Evolutionary conservation across 208 protist genomes (phyloP).

Genomic region (Leishmania major): DNA sequence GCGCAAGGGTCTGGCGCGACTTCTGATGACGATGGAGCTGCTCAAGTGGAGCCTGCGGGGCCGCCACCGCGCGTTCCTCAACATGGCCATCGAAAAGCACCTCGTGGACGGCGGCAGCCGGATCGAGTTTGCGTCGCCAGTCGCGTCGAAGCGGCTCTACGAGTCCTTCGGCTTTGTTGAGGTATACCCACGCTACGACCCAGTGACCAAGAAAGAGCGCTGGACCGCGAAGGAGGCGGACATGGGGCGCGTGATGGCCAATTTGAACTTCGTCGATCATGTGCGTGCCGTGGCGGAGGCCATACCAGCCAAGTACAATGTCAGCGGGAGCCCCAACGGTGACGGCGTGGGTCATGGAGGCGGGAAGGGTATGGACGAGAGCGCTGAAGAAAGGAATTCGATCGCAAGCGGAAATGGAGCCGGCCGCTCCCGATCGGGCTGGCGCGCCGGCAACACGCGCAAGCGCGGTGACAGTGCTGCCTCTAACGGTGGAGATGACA

Average conservation of each 20-base stretch:
- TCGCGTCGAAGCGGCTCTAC: slow-evolving; percentile 68
- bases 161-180: slow-evolving; percentile 75
- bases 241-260: slow-evolving; percentile 84
- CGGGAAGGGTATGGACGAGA: background rate
- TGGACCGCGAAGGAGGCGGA: slow-evolving; percentile 85
- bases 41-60: slow-evolving; percentile 80
- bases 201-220: slow-evolving; percentile 54
- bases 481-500: background rate
- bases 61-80: slow-evolving; percentile 71
- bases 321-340: background rate
- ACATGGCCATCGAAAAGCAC: slow-evolving; percentile 88
- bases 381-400: background rate
- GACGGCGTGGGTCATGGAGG: background rate
- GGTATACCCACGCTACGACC: slow-evolving; percentile 79
- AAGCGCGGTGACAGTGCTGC: slow-evolving; percentile 3
- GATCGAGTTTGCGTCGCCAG: slow-evolving; percentile 63
- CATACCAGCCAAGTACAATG: slow-evolving; percentile 11
- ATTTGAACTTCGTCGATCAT: slow-evolving; percentile 57
- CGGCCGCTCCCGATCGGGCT: background rate
- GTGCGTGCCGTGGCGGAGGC: slow-evolving; percentile 27
- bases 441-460: background rate
- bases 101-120: slow-evolving; percentile 63
- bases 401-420: background rate
- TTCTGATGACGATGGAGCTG: slow-evolving; percentile 78
- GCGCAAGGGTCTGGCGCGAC: slow-evolving; percentile 53